phyloP scores from a whole-genome alignment of 305 asterid genomes.

The Fraxinus floribunda region DNA sequence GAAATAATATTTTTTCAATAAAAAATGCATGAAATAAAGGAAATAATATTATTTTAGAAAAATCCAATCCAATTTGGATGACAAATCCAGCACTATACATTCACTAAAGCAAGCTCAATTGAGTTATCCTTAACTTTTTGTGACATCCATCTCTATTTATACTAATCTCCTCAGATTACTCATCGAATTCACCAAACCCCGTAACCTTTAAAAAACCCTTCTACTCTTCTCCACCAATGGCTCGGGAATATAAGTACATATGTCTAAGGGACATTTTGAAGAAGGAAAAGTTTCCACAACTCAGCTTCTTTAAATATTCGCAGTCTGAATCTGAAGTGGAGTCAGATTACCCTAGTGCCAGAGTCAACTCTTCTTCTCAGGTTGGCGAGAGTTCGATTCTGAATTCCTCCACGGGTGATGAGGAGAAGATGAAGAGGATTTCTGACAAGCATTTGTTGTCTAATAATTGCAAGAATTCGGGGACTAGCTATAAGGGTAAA shows the following conservation, averaged over 20 bases:
- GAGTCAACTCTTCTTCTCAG: not conserved
- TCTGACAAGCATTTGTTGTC: not conserved
- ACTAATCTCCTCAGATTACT: not conserved
- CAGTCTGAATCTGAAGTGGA: not conserved
- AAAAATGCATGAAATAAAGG: too few relatives aligned
- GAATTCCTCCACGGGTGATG: not conserved
- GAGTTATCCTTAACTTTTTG: not conserved
- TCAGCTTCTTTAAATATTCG: not conserved
- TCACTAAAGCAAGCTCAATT: not conserved
- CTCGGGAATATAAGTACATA: not conserved
- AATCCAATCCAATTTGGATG: too few relatives aligned
- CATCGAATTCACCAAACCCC: not conserved
- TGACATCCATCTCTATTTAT: not conserved
- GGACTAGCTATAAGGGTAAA: not conserved
- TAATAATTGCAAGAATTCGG: not conserved
- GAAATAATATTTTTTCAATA: too few relatives aligned
- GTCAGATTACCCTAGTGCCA: not conserved
- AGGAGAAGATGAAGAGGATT: not conserved
- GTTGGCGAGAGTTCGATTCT: not conserved
- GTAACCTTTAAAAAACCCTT: not conserved
- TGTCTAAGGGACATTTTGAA: not conserved
- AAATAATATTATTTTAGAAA: too few relatives aligned
- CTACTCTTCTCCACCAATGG: not conserved
- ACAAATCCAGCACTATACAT: not conserved
- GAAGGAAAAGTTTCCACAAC: not conserved